Conservation (phyloP, 2,329 filamentous ascomycete species). For the Xylaria arbuscula region DNA sequence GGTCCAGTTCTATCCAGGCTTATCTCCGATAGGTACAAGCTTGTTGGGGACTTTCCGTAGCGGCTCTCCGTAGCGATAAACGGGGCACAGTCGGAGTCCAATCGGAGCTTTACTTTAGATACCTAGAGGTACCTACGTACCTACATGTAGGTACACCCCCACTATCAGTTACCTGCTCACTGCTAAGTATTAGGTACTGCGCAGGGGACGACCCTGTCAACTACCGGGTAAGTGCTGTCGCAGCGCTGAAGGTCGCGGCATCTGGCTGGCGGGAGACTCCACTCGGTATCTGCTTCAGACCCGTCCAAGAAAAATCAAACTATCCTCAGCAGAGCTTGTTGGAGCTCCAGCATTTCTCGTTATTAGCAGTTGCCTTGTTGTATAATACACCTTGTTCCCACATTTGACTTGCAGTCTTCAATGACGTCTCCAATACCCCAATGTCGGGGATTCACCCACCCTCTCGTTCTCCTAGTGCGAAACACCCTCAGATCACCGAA, state of each 20-base stretch:
- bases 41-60: constrained; percentile 49
- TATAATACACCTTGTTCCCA: no score
- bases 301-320: constrained; percentile 18
- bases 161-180: no score
- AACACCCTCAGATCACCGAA: constrained; percentile 40
- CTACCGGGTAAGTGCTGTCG: constrained; percentile 19
- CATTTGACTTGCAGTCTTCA: constrained; percentile 7
- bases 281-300: constrained; percentile 3
- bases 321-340: constrained; percentile 5
- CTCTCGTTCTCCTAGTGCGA: constrained; percentile 44
- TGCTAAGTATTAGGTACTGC: background rate
- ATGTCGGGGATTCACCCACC: constrained; percentile 48
- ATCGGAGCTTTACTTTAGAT: background rate
- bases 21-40: constrained; percentile 35
- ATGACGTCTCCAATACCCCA: constrained; percentile 42
- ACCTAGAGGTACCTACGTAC: background rate
- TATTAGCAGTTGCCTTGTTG: no score
- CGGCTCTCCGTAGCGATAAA: constrained; percentile 34
- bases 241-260: constrained; percentile 15
- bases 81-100: constrained; percentile 27
- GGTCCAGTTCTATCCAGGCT: constrained; percentile 28
- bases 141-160: no score
- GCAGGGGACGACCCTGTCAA: no score
- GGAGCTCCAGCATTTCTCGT: constrained; percentile 11
- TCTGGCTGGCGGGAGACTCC: background rate